These are phyloP conservation scores for Lentinula sp. DNA, from an alignment of 768 basidiomycete genomes.

Conservation along the genomic window DNA sequence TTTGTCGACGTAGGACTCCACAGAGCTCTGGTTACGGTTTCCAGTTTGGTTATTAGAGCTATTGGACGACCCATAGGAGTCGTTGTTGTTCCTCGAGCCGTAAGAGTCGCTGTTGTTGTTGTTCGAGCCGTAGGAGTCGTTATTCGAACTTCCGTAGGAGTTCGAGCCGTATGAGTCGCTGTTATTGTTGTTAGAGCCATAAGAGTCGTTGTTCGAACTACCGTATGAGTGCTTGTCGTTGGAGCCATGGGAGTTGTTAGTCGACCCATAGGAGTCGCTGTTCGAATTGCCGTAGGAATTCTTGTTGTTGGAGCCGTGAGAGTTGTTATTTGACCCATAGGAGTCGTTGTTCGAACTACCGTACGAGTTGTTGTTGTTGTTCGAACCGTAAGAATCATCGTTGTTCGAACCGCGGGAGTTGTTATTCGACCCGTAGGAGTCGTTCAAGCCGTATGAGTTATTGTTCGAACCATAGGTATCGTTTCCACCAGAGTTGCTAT, in stretches of 20 bases:
- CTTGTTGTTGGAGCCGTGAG: constrained; percentile 6
- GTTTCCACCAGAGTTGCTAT: too few species aligned
- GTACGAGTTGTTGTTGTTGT: background rate
- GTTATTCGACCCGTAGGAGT: background rate
- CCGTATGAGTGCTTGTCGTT: background rate
- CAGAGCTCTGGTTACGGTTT: constrained; percentile 6
- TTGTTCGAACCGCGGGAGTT: background rate
- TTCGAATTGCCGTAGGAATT: background rate
- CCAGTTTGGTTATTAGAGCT: constrained; percentile 12
- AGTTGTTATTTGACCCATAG: constrained; percentile 4
- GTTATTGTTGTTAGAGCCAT: background rate
- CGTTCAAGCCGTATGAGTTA: background rate
- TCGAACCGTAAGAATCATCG: background rate
- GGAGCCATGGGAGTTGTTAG: background rate
- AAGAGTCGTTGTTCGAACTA: background rate
- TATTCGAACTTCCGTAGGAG: background rate
- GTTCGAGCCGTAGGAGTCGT: background rate
- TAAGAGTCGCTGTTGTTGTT: background rate
- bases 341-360: constrained; percentile 5
- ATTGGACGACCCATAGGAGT: background rate
- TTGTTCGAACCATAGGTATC: background rate
- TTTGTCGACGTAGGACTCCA: constrained; percentile 20
- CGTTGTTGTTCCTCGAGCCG: constrained; percentile 1
- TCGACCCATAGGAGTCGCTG: constrained; percentile 6
- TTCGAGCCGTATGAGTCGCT: background rate